Conservation (phyloP, 108 stramenopile species). For the Cyclotella kingstonii region DNA sequence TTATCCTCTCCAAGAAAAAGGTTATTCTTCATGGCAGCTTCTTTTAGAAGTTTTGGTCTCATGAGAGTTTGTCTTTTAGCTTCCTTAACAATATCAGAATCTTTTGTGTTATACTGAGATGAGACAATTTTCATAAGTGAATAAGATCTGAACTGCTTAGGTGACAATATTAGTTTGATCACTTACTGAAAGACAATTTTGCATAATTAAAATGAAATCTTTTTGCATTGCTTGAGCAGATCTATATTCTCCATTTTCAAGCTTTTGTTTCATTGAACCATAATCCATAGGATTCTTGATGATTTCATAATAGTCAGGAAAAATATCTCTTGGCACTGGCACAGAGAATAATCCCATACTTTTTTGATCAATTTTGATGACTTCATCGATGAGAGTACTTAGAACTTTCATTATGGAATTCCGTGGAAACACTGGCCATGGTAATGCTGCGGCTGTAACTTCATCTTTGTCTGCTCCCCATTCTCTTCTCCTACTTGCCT, state of each 20-base stretch:
- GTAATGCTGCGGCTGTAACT: slow-evolving; percentile 67
- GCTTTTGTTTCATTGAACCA: slow-evolving; percentile 80
- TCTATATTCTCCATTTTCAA: slow-evolving; percentile 80
- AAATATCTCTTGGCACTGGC: slow-evolving; percentile 77
- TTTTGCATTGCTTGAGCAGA: slow-evolving; percentile 88
- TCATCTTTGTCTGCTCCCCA: slow-evolving; percentile 82
- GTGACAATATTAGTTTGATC: neutral
- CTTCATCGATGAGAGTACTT: slow-evolving; percentile 64
- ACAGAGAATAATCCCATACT: slow-evolving; percentile 75
- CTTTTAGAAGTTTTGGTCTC: slow-evolving; percentile 62
- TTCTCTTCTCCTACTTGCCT: slow-evolving; percentile 71
- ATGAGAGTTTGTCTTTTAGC: slow-evolving; percentile 68
- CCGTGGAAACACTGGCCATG: slow-evolving; percentile 86
- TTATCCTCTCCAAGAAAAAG: slow-evolving; percentile 84
- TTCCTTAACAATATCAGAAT: slow-evolving; percentile 85
- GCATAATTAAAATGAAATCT: slow-evolving; percentile 79
- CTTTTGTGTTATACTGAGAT: slow-evolving; percentile 64
- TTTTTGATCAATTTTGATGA: slow-evolving; percentile 66
- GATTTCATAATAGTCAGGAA: slow-evolving; percentile 87
- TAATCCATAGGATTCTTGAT: slow-evolving; percentile 86
- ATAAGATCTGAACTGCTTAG: neutral
- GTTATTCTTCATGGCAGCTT: slow-evolving; percentile 71
- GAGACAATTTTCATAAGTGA: neutral
- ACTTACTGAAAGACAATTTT: slow-evolving; percentile 60
- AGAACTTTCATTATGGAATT: slow-evolving; percentile 61